These are phyloP conservation scores for Fusarium albidum DNA, from an alignment of 2,329 filamentous ascomycete species.

Conservation along the genomic window DNA sequence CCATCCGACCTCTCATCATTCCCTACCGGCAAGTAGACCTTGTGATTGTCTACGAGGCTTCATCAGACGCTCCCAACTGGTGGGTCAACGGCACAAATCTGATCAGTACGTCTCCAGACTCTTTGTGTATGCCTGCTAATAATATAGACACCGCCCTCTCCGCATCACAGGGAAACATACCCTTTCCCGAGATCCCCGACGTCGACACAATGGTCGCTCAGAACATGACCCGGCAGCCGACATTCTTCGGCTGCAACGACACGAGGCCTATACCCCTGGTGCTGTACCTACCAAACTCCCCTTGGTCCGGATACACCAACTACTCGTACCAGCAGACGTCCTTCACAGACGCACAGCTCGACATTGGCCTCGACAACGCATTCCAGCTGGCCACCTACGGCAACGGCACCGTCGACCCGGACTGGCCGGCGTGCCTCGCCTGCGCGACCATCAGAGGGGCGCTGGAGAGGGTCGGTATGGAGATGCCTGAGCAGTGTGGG, in stretches of 20 bases:
- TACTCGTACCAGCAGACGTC: slow-evolving; percentile 34
- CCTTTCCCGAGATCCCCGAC: slow-evolving; percentile 40
- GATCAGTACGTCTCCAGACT: slow-evolving; percentile 19
- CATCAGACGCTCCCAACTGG: slow-evolving; percentile 33
- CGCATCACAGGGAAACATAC: slow-evolving; percentile 37
- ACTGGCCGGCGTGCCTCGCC: slow-evolving; percentile 81
- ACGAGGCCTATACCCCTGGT: slow-evolving; percentile 32
- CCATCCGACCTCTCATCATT: slow-evolving; percentile 40
- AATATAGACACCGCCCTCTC: slow-evolving; percentile 28
- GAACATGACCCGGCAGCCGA: slow-evolving; percentile 38
- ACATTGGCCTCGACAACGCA: slow-evolving; percentile 64
- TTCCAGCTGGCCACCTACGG: slow-evolving; percentile 81
- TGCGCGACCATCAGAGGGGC: slow-evolving; percentile 80
- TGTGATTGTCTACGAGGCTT: slow-evolving; percentile 45
- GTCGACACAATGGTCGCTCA: slow-evolving; percentile 38
- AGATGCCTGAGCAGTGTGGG: slow-evolving; percentile 34
- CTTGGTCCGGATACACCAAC: slow-evolving; percentile 41
- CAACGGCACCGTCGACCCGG: slow-evolving; percentile 73
- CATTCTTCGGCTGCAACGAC: slow-evolving; percentile 42
- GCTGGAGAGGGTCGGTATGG: slow-evolving; percentile 51
- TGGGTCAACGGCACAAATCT: slow-evolving; percentile 43
- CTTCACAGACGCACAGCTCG: slow-evolving; percentile 38
- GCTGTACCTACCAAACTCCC: slow-evolving; percentile 42
- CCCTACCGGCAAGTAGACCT: slow-evolving; percentile 40
- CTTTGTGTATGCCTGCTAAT: fast-evolving